These are phyloP conservation scores for Daldinia concentrica DNA, from an alignment of 495 filamentous ascomycete genomes.

Conservation along the genomic window DNA sequence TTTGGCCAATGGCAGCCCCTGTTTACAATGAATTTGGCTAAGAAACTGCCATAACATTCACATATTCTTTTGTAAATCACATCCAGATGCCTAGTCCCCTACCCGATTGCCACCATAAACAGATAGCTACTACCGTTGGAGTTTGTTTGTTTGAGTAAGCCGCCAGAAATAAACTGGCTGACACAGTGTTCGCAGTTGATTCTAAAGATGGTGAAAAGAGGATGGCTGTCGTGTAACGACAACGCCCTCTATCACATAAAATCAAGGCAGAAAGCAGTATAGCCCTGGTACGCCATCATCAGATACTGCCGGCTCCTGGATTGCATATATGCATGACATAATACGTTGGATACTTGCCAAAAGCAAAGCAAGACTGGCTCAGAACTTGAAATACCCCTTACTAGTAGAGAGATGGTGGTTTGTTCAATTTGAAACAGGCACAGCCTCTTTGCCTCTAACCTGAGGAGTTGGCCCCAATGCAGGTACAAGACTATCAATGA, in stretches of 20 bases:
- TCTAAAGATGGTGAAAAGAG: slow-evolving; percentile 3
- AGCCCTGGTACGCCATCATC: slow-evolving; percentile 9
- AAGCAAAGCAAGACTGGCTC: slow-evolving; percentile 34
- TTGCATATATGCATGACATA: slow-evolving; percentile 18
- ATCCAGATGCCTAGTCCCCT: slow-evolving; percentile 4
- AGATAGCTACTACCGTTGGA: slow-evolving; percentile 3
- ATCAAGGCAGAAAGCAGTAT: slow-evolving; percentile 6
- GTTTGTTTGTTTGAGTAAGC: slow-evolving; percentile 20
- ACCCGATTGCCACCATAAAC: slow-evolving; percentile 17
- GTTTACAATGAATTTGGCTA: slow-evolving; percentile 15
- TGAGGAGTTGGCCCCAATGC: slow-evolving; percentile 39
- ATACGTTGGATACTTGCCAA: slow-evolving; percentile 11
- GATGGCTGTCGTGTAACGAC: slow-evolving; percentile 14
- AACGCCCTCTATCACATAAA: slow-evolving; percentile 1
- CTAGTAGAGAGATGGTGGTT: slow-evolving; percentile 25
- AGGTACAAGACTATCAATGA: slow-evolving; percentile 39
- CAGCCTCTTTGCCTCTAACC: slow-evolving; percentile 38
- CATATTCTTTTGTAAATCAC: slow-evolving; percentile 20
- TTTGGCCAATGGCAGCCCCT: slow-evolving; percentile 31
- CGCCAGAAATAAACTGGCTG: slow-evolving; percentile 19
- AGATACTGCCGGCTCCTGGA: slow-evolving; percentile 14
- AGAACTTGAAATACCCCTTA: slow-evolving; percentile 13
- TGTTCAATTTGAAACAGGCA: slow-evolving; percentile 45
- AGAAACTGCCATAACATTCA: slow-evolving; percentile 13
- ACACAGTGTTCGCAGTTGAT: neutral